A percentile compares a stretch with the other conserved stretches of the same genome.
phyloP scores from a whole-genome alignment of 257 asterid genomes.

The Petunia secreta region DNA sequence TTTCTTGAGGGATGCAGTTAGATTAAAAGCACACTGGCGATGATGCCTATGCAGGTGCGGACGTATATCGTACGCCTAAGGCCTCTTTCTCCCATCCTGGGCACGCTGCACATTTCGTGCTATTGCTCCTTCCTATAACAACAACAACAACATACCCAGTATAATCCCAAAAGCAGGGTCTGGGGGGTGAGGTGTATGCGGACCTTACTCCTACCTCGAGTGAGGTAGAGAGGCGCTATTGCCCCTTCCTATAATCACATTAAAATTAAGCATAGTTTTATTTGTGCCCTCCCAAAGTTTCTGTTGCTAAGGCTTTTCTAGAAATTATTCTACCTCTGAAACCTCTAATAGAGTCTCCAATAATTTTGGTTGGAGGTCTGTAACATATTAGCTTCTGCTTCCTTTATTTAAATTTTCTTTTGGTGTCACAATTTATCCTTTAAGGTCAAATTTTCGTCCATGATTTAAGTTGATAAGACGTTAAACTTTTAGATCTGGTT shows the following conservation, averaged over 20 bases:
- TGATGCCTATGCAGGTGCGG: conserved; percentile 22
- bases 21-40: background rate
- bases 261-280: background rate
- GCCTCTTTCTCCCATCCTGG: background rate
- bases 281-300: background rate
- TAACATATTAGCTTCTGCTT: too few species aligned
- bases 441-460: too few species aligned
- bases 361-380: too few species aligned
- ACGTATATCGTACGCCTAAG: background rate
- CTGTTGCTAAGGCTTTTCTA: background rate
- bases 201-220: too few species aligned
- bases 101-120: background rate
- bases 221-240: background rate
- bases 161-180: too few species aligned
- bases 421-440: too few species aligned
- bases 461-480: too few species aligned
- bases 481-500: background rate
- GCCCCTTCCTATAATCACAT: background rate
- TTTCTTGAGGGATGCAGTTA: conserved; percentile 12
- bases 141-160: background rate
- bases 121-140: background rate
- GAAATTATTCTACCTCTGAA: background rate
- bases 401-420: too few species aligned
- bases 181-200: too few species aligned
- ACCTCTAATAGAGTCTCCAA: background rate